phyloP scores from a whole-genome alignment of 805 yeast species.

The Metschnikowia chrysomelidarum region DNA sequence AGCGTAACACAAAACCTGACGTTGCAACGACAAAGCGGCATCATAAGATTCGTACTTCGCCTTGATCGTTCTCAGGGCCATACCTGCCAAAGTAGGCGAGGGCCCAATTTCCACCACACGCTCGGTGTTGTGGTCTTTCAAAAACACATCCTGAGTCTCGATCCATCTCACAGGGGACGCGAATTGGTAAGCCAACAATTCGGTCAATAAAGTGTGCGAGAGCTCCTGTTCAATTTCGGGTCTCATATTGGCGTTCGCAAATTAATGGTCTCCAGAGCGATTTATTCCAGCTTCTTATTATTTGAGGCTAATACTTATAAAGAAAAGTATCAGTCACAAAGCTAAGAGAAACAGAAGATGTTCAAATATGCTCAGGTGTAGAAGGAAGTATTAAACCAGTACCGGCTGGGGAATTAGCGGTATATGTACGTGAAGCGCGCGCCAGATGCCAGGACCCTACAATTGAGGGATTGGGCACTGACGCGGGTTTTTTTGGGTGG shows the following conservation, averaged over 20 bases:
- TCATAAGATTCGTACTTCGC: conserved; percentile 97
- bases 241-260: conserved; percentile 52
- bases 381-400: not conserved
- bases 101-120: conserved; percentile 99
- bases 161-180: conserved; percentile 99
- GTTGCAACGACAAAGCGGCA: conserved; percentile 89
- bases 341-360: conserved; percentile 1
- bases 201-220: conserved; percentile 91
- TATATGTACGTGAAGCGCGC: conserved; percentile 4
- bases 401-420: not conserved
- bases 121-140: conserved; percentile 92
- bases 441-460: not conserved
- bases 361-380: conserved; percentile 4
- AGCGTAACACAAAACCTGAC: conserved; percentile 94
- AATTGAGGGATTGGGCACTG: conserved; percentile 4
- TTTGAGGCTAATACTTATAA: too few species aligned
- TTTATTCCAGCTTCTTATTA: too few species aligned
- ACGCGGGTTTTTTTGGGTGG: conserved; percentile 4
- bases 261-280: too few species aligned
- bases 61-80: conserved; percentile 95
- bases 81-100: conserved; percentile 96
- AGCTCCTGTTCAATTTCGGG: conserved; percentile 98
- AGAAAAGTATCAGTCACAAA: too few species aligned
- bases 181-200: conserved; percentile 95
- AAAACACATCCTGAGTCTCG: conserved; percentile 97